Conservation (phyloP, 106 monocot species). For the Chionographis japonica region DNA sequence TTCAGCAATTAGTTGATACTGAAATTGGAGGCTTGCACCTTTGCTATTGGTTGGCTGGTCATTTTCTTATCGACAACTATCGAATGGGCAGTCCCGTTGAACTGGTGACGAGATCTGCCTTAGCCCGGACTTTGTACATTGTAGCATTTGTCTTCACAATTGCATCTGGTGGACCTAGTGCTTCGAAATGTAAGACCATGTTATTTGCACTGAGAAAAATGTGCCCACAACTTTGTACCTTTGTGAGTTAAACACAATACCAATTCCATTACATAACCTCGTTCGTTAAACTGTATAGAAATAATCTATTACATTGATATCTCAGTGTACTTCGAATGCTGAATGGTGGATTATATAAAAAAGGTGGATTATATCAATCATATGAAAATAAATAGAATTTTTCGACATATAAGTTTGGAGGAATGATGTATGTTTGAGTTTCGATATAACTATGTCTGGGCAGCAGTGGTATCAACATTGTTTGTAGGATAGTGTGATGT, state of each 20-base stretch:
- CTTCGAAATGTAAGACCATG: conserved; percentile 31
- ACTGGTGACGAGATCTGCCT: conserved; percentile 29
- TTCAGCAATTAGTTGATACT: conserved; percentile 8
- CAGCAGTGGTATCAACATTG: too few species aligned
- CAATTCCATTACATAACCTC: background rate
- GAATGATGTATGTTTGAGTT: too few species aligned
- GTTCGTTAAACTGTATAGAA: background rate
- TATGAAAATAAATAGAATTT: too few species aligned
- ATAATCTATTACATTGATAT: too few species aligned
- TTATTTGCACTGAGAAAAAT: conserved; percentile 14
- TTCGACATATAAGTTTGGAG: too few species aligned
- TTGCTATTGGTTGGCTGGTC: conserved; percentile 1
- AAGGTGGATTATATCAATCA: too few species aligned
- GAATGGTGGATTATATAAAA: too few species aligned
- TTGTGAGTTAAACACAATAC: conserved; percentile 10
- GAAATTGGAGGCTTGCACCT: conserved; percentile 6
- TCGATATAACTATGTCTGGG: too few species aligned
- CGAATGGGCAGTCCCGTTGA: conserved; percentile 7
- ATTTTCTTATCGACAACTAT: conserved; percentile 7
- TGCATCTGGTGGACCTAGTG: conserved; percentile 29
- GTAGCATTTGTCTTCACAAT: conserved; percentile 54
- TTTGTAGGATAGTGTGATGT: too few species aligned
- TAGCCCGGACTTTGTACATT: conserved; percentile 60
- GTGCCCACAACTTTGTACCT: conserved; percentile 4
- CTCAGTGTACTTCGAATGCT: too few species aligned